Percentiles rank a stretch among this genome's conserved stretches.
These are phyloP conservation scores for Enteropsectra breve DNA, from an alignment of 371 early-diverging fungal species.

Conservation along the genomic window DNA sequence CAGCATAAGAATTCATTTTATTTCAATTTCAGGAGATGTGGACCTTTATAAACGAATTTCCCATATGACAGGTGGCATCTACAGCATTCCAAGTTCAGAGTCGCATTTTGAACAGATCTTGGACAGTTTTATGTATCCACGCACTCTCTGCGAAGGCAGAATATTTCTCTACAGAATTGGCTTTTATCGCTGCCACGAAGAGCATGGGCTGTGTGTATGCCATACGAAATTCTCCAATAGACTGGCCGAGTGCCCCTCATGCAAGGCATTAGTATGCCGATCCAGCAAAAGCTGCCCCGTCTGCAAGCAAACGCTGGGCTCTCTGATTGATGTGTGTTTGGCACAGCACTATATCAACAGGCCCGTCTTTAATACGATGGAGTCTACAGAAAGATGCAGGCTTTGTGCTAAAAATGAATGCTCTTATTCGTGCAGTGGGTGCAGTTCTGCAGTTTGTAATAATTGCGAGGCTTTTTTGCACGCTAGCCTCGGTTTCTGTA, in stretches of 20 bases:
- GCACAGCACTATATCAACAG: constrained; percentile 43
- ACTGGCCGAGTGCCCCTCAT: constrained; percentile 54
- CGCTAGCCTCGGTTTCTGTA: constrained; percentile 51
- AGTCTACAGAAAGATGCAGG: constrained; percentile 33
- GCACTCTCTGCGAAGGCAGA: constrained; percentile 21
- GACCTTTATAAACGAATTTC: constrained; percentile 46
- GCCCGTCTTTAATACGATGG: constrained; percentile 17
- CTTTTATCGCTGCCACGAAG: constrained; percentile 41
- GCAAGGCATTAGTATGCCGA: constrained; percentile 53
- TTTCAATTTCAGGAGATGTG: constrained; percentile 55
- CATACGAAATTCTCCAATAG: constrained; percentile 40
- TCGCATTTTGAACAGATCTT: constrained; percentile 44
- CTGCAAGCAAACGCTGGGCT: constrained; percentile 47
- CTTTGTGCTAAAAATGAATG: not conserved
- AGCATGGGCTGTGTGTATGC: constrained; percentile 53
- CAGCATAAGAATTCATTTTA: constrained; percentile 49
- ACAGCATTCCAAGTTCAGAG: constrained; percentile 41
- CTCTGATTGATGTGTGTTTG: constrained; percentile 45
- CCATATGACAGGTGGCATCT: constrained; percentile 44
- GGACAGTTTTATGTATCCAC: constrained; percentile 33
- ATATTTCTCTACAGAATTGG: constrained; percentile 49
- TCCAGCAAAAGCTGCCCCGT: constrained; percentile 53
- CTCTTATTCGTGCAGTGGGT: constrained; percentile 50
- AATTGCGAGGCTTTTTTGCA: constrained; percentile 44
- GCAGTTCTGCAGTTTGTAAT: constrained; percentile 41